A percentile compares a stretch with the other conserved stretches of the same genome.
Evolutionary conservation across 768 basidiomycete genomes (phyloP).

Genomic region (Dendrothele bispora): DNA sequence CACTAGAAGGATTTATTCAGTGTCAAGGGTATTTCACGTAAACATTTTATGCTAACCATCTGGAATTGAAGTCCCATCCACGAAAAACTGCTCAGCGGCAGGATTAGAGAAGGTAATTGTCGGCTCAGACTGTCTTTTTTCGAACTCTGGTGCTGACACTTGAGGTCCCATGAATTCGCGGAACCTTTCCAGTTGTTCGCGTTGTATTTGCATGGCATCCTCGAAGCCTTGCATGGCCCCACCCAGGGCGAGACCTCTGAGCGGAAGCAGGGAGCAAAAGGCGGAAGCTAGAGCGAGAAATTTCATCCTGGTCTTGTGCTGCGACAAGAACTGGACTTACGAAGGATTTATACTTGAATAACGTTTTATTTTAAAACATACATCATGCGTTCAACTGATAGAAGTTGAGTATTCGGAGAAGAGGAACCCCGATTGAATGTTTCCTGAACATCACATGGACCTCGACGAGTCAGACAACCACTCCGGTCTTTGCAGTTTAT

Average conservation of each 20-base stretch:
- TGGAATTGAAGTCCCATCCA: slow-evolving; percentile 47
- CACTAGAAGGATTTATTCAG: slow-evolving; percentile 24
- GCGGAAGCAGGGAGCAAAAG: background rate
- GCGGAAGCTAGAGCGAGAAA: slow-evolving; percentile 9
- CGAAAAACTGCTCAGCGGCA: slow-evolving; percentile 49
- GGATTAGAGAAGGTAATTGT: slow-evolving; percentile 65
- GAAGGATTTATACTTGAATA: background rate
- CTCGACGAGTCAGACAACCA: too few species aligned
- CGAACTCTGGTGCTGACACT: slow-evolving; percentile 11
- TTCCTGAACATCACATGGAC: too few species aligned
- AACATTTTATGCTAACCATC: slow-evolving; percentile 34
- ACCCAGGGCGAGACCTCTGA: slow-evolving; percentile 21
- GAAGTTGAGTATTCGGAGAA: too few species aligned
- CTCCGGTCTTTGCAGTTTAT: too few species aligned
- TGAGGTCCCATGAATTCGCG: slow-evolving; percentile 36
- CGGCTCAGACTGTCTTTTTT: slow-evolving; percentile 29
- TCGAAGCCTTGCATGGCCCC: slow-evolving; percentile 39
- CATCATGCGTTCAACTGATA: background rate
- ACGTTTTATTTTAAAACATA: background rate
- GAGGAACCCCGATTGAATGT: too few species aligned
- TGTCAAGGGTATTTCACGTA: too few species aligned
- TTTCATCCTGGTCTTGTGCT: slow-evolving; percentile 1
- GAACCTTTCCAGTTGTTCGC: slow-evolving; percentile 42
- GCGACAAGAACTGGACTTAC: background rate
- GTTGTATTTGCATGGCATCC: slow-evolving; percentile 44